Evolutionary conservation across 2,329 filamentous ascomycete species (phyloP), one percentile per base, ranked within the genome.

Genomic region (Arthroderma sp.): DNA sequence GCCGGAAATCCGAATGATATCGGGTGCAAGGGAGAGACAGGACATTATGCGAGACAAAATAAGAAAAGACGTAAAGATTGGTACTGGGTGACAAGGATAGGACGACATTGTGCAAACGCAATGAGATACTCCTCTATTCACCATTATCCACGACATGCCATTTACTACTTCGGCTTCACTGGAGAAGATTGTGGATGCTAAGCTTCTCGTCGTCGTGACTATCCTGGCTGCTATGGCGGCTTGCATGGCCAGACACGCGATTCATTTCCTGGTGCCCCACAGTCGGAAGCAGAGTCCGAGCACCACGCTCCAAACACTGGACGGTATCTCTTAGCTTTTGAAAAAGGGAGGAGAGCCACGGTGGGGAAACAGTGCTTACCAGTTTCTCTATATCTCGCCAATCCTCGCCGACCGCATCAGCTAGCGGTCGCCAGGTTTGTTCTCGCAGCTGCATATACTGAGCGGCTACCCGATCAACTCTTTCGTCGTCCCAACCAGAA

Each of bases 401-500:
- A 45, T 70, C 70, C 57, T 77, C 74, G 5, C 69, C 71, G 22
- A 75, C 58, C 30, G 67, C 62, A n/a, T 75, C 71, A 2, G 84
- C 85, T 27, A 94, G 72, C 3, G 78, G 71, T 45, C 74, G 74
- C 86, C 86, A 94, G 58, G 93, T 88, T 62, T 87, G 80, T 60
- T 82, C 80, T 44, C 87, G 75, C 67, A 83, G 75, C 49, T 72
- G 73, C 75, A 86, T 84, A 65, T 94, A 94, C 58, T 83, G 81
- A 59, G 76, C 77, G 33, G 84, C 83, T 36, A 94, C 69, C 6
- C 72, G 71, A 59, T 89, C 83, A 27, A 88, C 70, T 67, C 84
- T 84, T 53, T 80, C 70, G 15, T 75, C 75, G 55, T 89, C 83
- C 81, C 85, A 91, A 56, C 88, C 82, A 54, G 86, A 81, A 40